Evolutionary conservation across 2,329 filamentous ascomycete species (phyloP), one percentile per base, ranked within the genome.

Genomic region (Paraconiothyrium brasiliense): DNA sequence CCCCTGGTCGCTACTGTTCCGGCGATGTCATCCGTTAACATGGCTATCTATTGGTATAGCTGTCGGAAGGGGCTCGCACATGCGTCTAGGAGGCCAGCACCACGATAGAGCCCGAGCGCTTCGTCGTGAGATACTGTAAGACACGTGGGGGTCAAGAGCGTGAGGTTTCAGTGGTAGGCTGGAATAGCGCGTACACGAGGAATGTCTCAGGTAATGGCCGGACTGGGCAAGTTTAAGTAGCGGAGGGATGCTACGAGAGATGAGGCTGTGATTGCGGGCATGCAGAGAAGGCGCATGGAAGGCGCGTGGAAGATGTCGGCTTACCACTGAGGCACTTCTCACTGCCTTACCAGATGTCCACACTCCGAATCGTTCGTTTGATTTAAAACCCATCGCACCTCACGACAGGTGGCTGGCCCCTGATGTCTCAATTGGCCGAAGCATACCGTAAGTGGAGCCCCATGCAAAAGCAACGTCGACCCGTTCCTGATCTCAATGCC

Each of bases 271-370:
- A 13, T 34, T 55, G 27, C 24, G 16, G 13, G 50, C 35, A 27
- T 50, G 55, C 16, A 57, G 55, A 13, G 46, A 49, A 49, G 44
- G 14, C 35, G 55, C 54, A 57, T 24, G 32, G 54, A 48, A 57
- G 54, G 35, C 54, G 44, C 44, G 35, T 57, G 20, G 54, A 57
- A 57, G 34, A 9, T 48, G 3, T 9, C 34, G 22, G 20, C 13
- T 43, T 2, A 32, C 9, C 27, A 10, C 24, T 22, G 27, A 8
- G 11, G 7, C 16, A n/a, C 27, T 35, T 20, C 35, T 39, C 52
- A 32, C 20, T 24, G 39, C 39, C 27, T 16, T 32, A 57, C 27
- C 43, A 30, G 14, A 8, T 44, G 27, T 16, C 22, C 35, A n/a
- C 9, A 22, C 54, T n/a, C 44, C 44, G 11, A 37, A 37, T 5